Conservation (phyloP, 108 stramenopile species). For the Mediolabrus comicus region DNA sequence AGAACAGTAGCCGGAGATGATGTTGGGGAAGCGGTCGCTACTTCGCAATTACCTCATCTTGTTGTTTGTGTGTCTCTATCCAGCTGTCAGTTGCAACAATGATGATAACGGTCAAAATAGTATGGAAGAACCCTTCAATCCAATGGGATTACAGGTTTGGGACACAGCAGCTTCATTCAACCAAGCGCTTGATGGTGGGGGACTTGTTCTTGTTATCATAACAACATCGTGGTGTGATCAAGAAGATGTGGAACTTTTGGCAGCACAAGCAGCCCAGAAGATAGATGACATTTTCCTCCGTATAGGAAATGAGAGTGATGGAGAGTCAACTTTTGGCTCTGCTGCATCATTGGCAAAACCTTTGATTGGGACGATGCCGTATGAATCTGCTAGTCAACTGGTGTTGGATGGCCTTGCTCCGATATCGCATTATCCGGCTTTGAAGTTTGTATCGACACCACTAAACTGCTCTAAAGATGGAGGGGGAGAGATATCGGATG, state of each 20-base stretch:
- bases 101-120: neutral
- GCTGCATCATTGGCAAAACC: slow-evolving; percentile 13
- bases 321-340: neutral
- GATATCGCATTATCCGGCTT: slow-evolving; percentile 28
- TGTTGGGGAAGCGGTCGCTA: neutral
- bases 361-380: slow-evolving; percentile 26
- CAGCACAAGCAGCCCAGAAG: slow-evolving; percentile 18
- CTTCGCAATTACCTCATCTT: neutral
- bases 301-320: neutral
- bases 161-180: slow-evolving; percentile 27
- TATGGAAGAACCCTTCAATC: slow-evolving; percentile 5
- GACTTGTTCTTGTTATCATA: slow-evolving; percentile 39
- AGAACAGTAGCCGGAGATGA: neutral
- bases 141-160: slow-evolving; percentile 40
- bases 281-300: slow-evolving; percentile 24
- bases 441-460: slow-evolving; percentile 29
- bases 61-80: neutral
- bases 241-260: neutral
- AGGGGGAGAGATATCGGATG: neutral
- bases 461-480: neutral
- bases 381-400: neutral
- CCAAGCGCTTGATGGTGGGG: slow-evolving; percentile 21
- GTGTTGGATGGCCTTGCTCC: slow-evolving; percentile 22
- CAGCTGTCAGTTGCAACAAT: neutral
- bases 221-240: slow-evolving; percentile 34